Evolutionary conservation across 768 basidiomycete species (phyloP).

Genomic region (Strobilomyces dryophilus): DNA sequence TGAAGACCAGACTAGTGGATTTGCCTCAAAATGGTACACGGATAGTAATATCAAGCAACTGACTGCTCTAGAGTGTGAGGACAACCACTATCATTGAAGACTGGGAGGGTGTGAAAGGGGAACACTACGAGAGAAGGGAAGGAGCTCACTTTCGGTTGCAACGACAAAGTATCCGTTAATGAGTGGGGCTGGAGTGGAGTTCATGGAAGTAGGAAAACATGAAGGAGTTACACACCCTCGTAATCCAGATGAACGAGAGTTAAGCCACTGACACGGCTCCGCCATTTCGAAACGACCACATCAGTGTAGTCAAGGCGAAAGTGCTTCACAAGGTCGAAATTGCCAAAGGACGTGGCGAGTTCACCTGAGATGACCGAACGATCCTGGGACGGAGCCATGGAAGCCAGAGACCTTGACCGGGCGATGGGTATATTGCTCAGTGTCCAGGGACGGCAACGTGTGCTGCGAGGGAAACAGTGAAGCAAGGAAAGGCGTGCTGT

Average conservation of each 20-base stretch:
- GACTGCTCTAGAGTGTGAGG: conserved; percentile 97
- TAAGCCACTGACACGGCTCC: conserved; percentile 81
- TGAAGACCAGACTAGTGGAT: conserved; percentile 70
- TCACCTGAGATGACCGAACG: conserved; percentile 14
- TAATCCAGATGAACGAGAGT: conserved; percentile 89
- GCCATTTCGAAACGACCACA: conserved; percentile 83
- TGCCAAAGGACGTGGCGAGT: conserved; percentile 47
- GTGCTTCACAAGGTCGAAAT: conserved; percentile 79
- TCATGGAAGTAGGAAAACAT: conserved; percentile 14
- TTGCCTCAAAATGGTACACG: neutral
- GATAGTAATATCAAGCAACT: conserved; percentile 25
- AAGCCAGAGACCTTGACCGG: conserved; percentile 16
- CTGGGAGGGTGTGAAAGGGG: conserved; percentile 36
- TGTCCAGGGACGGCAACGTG: conserved; percentile 3
- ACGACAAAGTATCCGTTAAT: conserved; percentile 91
- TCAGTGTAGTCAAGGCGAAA: conserved; percentile 77
- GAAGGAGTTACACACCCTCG: conserved; percentile 52
- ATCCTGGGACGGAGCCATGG: conserved; percentile 28
- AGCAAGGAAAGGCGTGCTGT: conserved; percentile 8
- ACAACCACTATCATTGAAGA: conserved; percentile 92
- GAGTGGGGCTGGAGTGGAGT: conserved; percentile 57
- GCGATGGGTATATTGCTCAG: neutral
- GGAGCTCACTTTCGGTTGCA: conserved; percentile 75
- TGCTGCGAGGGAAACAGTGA: neutral
- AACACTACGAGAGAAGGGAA: neutral